Evolutionary conservation across 805 yeast genomes (phyloP).

Genomic region (Candida fluviatilis): DNA sequence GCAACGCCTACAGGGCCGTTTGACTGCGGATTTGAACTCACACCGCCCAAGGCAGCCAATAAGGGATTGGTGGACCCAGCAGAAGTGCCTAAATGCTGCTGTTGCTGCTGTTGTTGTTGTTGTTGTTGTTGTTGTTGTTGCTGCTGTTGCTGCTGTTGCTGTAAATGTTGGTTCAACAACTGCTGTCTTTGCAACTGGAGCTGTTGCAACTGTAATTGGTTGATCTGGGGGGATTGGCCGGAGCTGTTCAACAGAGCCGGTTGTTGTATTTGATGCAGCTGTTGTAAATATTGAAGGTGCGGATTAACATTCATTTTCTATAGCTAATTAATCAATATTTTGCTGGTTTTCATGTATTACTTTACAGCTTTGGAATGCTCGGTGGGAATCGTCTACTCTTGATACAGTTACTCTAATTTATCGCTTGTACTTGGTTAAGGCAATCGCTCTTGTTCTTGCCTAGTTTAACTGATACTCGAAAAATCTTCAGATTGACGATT

Average conservation of each 20-base stretch:
- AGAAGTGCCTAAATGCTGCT: slow-evolving; percentile 14
- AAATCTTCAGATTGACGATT: neutral
- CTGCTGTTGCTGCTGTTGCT: slow-evolving; percentile 25
- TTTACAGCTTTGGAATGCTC: neutral
- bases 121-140: slow-evolving; percentile 32
- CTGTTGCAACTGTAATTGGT: slow-evolving; percentile 30
- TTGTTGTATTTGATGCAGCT: slow-evolving; percentile 24
- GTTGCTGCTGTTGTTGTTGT: slow-evolving; percentile 22
- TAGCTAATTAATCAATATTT: neutral
- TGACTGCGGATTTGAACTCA: slow-evolving; percentile 8
- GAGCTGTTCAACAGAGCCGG: slow-evolving; percentile 17
- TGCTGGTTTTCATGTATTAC: neutral
- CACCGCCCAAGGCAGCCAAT: slow-evolving; percentile 31
- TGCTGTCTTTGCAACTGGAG: slow-evolving; percentile 34
- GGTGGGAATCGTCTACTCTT: neutral
- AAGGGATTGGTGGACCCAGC: slow-evolving; percentile 27
- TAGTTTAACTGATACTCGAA: neutral
- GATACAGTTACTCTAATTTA: neutral
- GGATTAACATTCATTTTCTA: slow-evolving; percentile 37
- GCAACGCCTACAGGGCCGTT: slow-evolving; percentile 11
- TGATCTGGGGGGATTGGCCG: slow-evolving; percentile 32
- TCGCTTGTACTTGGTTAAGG: neutral
- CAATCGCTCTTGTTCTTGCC: neutral
- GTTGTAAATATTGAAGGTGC: slow-evolving; percentile 40
- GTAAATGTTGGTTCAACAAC: slow-evolving; percentile 28